A percentile compares a stretch with the other conserved stretches of the same genome.
phyloP scores from a whole-genome alignment of 139 green algal species.

The Yamagishiella unicocca region DNA sequence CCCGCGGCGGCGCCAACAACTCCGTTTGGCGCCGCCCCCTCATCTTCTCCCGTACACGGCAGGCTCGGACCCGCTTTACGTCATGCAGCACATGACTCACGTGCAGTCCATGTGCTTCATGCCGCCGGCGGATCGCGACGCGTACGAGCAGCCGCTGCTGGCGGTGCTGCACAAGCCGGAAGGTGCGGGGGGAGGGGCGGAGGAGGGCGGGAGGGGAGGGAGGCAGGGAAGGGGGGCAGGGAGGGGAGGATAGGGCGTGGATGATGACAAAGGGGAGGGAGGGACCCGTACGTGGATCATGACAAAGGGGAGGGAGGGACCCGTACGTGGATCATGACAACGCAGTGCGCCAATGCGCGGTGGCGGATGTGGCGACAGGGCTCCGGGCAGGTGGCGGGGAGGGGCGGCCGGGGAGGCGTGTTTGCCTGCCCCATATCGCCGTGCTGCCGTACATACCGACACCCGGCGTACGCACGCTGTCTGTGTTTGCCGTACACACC shows the following conservation, averaged over 20 bases:
- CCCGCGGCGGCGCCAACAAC: background rate
- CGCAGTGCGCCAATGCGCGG: too few species aligned
- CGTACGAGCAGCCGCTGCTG: conserved; percentile 16
- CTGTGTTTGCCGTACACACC: background rate
- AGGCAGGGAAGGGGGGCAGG: background rate
- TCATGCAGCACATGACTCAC: background rate
- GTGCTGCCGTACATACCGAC: background rate
- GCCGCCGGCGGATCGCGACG: conserved; percentile 1
- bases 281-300: background rate
- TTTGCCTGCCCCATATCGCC: background rate
- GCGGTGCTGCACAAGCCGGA: conserved; percentile 40
- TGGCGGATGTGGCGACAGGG: too few species aligned
- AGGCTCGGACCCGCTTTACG: conserved; percentile 14
- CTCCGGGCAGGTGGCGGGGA: background rate
- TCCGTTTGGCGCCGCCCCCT: background rate
- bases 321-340: too few species aligned
- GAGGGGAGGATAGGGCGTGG: background rate
- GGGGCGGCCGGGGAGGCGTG: too few species aligned
- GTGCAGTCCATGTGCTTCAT: conserved; percentile 14
- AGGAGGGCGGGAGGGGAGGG: background rate
- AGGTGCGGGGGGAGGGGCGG: background rate
- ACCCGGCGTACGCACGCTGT: background rate
- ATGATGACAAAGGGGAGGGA: background rate
- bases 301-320: background rate
- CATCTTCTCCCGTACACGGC: background rate